Base-by-base conservation (phyloP, 2,329 filamentous ascomycete genomes). In the Penicillium palitans region DNA sequence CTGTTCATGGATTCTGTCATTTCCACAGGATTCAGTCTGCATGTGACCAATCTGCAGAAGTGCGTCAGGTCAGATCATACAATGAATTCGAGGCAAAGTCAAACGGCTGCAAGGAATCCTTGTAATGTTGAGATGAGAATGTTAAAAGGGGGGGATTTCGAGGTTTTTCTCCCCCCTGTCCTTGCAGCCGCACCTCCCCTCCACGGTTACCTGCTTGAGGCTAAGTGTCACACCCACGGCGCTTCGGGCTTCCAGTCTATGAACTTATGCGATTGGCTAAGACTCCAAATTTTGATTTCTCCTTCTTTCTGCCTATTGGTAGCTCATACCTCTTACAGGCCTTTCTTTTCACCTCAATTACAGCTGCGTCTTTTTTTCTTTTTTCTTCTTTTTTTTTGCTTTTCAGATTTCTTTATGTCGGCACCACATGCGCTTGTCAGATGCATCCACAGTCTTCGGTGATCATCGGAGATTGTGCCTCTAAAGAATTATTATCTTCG, bases 131-230 rank as follows among this genome's bases (percentile, higher is more conserved):
- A 25, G 15, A 21, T 35, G n/a, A 24, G 9, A 51, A 44, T 47
- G 33, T 21, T 29, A 42, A 54, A 37, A 21, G 29, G 45, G 37
- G 7, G 4, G 4, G 8, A 1, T 10, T 25, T 50, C 24, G 21
- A 17, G n/a, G 10, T 17, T 45, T 24, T n/a, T 61, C 41, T 37
- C 46, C 53, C 51, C 55, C 58, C 46, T 61, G 61, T 66, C 48
- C 61, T 59, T 55, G 52, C 55, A 59, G 64, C 57, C 51, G 44
- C 12, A 33, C 2, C 1, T 37, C 4, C 39, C 41, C 48, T 51
- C 52, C 25, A 55, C 70, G 71, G 69, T 58, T 69, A 64, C 63
- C 47, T 68, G 66, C 71, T 65, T 63, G 55, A 59, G 40, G 51
- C 50, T 25, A 58, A 45, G 42, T 47, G 55, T 55, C 27, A 42